Conservation (phyloP, 352 stramenopile genomes). For the Pythium aphanidermatum region DNA sequence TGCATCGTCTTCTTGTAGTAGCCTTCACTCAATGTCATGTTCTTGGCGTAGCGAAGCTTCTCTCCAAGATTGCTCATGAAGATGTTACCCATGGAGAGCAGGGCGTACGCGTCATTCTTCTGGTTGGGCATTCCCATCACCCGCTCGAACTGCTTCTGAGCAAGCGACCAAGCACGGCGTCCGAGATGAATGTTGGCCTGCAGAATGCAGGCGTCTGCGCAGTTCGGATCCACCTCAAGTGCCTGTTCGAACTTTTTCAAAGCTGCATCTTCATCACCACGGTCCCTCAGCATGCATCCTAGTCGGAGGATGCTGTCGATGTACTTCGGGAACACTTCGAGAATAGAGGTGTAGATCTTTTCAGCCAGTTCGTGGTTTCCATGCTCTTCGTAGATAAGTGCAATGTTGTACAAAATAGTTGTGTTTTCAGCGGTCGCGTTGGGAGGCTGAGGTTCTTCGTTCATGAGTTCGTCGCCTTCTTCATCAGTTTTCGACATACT, state of each 20-base stretch:
- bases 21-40: constrained; percentile 91
- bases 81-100: constrained; percentile 97
- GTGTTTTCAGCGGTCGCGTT: constrained; percentile 76
- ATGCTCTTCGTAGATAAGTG: constrained; percentile 90
- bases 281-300: constrained; percentile 92
- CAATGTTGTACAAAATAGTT: constrained; percentile 96
- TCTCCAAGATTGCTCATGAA: constrained; percentile 97
- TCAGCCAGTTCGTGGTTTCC: constrained; percentile 88
- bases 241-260: constrained; percentile 92
- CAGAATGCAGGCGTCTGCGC: constrained; percentile 90
- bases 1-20: constrained; percentile 96
- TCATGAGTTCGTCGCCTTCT: constrained; percentile 27
- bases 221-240: constrained; percentile 87
- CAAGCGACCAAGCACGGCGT: constrained; percentile 93
- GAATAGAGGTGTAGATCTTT: constrained; percentile 91
- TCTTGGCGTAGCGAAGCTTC: constrained; percentile 94
- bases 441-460: constrained; percentile 25
- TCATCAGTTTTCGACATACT: constrained; percentile 31
- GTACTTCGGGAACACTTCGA: constrained; percentile 92
- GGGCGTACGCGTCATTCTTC: constrained; percentile 95
- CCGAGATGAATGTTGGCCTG: constrained; percentile 96
- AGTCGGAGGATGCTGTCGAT: constrained; percentile 92
- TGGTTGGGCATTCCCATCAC: constrained; percentile 94
- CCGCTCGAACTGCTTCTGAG: constrained; percentile 91
- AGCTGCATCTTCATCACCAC: constrained; percentile 85